phyloP scores from a whole-genome alignment of 768 basidiomycete genomes.

The Termitomyces sp. region DNA sequence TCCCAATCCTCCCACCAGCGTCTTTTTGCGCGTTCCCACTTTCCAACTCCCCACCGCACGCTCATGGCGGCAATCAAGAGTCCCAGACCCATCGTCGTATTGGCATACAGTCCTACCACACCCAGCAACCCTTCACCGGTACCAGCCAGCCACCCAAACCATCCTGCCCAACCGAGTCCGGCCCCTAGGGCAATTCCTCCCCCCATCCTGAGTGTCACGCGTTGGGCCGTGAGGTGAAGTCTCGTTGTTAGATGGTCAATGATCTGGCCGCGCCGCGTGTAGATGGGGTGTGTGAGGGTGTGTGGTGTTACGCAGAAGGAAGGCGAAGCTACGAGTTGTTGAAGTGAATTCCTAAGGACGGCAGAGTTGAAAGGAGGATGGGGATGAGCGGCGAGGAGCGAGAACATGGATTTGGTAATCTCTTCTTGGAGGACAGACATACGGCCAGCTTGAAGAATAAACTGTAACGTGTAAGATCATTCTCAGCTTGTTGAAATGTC shows the following conservation, averaged over 20 bases:
- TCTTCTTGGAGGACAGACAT: conserved; percentile 42
- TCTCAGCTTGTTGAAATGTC: background rate
- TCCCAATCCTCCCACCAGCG: conserved; percentile 66
- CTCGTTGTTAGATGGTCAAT: conserved; percentile 46
- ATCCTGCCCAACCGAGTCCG: conserved; percentile 56
- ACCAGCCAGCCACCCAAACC: conserved; percentile 42
- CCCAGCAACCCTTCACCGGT: conserved; percentile 33
- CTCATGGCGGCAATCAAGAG: conserved; percentile 42
- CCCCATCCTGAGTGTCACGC: conserved; percentile 43
- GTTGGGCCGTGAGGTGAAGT: conserved; percentile 63
- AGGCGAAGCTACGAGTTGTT: conserved; percentile 45
- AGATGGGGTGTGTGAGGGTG: conserved; percentile 46
- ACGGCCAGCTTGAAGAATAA: conserved; percentile 59
- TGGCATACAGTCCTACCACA: conserved; percentile 39
- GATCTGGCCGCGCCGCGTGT: conserved; percentile 46
- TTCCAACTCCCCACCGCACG: conserved; percentile 56
- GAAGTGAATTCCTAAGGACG: conserved; percentile 52
- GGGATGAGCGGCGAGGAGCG: conserved; percentile 32
- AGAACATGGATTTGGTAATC: conserved; percentile 33
- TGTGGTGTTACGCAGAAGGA: conserved; percentile 36
- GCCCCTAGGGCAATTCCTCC: conserved; percentile 43
- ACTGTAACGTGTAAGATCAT: conserved; percentile 27
- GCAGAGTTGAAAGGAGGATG: conserved; percentile 40
- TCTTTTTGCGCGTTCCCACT: conserved; percentile 64
- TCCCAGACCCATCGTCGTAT: conserved; percentile 56